Evolutionary conservation across 78 protist species (phyloP).

Genomic region (Salpingoeca rosetta): DNA sequence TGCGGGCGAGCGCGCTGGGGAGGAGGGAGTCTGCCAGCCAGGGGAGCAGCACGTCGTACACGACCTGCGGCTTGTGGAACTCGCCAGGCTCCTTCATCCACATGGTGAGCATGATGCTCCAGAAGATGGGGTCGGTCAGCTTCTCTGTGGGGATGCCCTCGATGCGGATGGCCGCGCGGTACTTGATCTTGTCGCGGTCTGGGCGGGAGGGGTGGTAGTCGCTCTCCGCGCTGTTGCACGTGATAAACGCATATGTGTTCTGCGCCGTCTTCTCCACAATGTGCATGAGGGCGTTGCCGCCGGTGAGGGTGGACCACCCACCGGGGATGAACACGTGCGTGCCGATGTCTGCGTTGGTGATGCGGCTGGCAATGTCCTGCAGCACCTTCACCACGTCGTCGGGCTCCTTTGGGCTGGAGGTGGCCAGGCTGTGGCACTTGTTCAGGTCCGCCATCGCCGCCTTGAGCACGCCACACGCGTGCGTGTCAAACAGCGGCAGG

Average conservation of each 20-base stretch:
- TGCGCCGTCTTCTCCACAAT: background rate
- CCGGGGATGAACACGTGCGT: background rate
- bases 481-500: too few species aligned
- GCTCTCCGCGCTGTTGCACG: background rate
- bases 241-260: background rate
- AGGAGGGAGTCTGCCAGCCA: background rate
- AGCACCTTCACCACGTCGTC: background rate
- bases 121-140: background rate
- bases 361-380: background rate
- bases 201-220: slow-evolving; percentile 5
- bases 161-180: background rate
- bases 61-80: background rate
- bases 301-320: background rate
- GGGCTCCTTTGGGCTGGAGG: background rate
- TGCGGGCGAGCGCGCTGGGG: background rate
- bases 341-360: background rate
- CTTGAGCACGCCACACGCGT: too few species aligned
- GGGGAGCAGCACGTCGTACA: slow-evolving; percentile 27
- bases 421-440: too few species aligned
- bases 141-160: background rate
- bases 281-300: background rate
- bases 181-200: background rate
- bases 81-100: background rate
- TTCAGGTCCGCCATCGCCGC: too few species aligned
- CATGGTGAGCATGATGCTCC: background rate